These are phyloP conservation scores for Leccinum ochraceum DNA, from an alignment of 768 basidiomycete genomes.

Conservation along the genomic window DNA sequence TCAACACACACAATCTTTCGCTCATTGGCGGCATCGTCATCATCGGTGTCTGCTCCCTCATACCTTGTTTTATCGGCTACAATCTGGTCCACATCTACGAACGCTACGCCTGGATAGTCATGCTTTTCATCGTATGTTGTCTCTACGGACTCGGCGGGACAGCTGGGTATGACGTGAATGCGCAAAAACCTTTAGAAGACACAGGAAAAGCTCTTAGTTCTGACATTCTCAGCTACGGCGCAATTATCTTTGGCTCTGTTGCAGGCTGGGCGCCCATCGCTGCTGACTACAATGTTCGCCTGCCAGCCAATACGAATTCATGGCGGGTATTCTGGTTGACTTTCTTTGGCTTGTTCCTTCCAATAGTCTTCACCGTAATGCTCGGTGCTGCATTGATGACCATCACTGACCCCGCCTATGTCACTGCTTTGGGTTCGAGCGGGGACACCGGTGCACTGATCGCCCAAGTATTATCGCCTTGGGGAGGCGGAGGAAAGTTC, in stretches of 20 bases:
- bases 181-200: conserved; percentile 44
- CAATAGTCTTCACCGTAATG: conserved; percentile 38
- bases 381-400: conserved; percentile 45
- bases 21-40: conserved; percentile 52
- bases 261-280: conserved; percentile 54
- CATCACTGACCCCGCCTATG: conserved; percentile 41
- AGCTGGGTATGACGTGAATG: conserved; percentile 46
- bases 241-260: conserved; percentile 50
- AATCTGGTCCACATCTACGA: conserved; percentile 50
- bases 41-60: conserved; percentile 40
- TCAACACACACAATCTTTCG: conserved; percentile 45
- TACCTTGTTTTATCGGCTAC: conserved; percentile 51
- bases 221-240: conserved; percentile 53
- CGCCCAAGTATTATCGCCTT: conserved; percentile 44
- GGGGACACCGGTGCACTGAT: conserved; percentile 47
- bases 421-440: conserved; percentile 37
- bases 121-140: conserved; percentile 48
- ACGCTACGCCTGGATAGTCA: conserved; percentile 55
- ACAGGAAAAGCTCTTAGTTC: conserved; percentile 45
- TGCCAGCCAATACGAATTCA: conserved; percentile 45
- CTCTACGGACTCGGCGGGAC: conserved; percentile 51
- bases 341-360: conserved; percentile 52
- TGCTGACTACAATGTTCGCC: conserved; percentile 54
- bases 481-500: conserved; percentile 44
- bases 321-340: conserved; percentile 49